These are phyloP conservation scores for Hymenochaete sp. DNA, from an alignment of 1,284 basidiomycete genomes.

Conservation along the genomic window DNA sequence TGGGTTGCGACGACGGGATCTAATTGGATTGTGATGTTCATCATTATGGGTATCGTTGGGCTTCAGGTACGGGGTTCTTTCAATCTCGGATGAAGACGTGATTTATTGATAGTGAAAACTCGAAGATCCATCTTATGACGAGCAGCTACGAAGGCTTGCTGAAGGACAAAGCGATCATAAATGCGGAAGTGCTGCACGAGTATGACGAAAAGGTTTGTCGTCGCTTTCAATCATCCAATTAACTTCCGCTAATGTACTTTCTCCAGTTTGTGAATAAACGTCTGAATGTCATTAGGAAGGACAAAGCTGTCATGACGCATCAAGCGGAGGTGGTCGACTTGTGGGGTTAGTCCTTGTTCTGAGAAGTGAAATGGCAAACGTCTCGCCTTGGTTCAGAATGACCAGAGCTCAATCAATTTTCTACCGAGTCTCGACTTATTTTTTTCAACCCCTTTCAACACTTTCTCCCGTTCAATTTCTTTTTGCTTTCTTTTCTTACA, in stretches of 20 bases:
- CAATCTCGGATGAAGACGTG: slow-evolving; percentile 21
- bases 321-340: slow-evolving; percentile 65
- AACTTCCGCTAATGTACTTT: slow-evolving; percentile 6
- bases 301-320: slow-evolving; percentile 79
- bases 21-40: slow-evolving; percentile 65
- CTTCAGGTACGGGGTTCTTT: slow-evolving; percentile 45
- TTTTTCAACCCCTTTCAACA: background rate
- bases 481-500: background rate
- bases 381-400: background rate
- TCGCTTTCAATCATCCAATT: slow-evolving; percentile 8
- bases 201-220: slow-evolving; percentile 66
- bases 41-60: slow-evolving; percentile 56
- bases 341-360: slow-evolving; percentile 28
- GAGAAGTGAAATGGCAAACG: background rate
- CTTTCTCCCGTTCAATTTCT: background rate
- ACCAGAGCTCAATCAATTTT: background rate
- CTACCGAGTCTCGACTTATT: too few relatives aligned
- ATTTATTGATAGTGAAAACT: slow-evolving; percentile 1
- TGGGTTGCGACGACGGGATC: slow-evolving; percentile 62
- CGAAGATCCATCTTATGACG: slow-evolving; percentile 42
- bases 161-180: slow-evolving; percentile 69
- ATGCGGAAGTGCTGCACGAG: slow-evolving; percentile 77
- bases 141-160: slow-evolving; percentile 53
- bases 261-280: slow-evolving; percentile 73
- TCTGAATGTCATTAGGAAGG: slow-evolving; percentile 63